Conservation (phyloP, 1,284 basidiomycete genomes). For the Waitea zeae region DNA sequence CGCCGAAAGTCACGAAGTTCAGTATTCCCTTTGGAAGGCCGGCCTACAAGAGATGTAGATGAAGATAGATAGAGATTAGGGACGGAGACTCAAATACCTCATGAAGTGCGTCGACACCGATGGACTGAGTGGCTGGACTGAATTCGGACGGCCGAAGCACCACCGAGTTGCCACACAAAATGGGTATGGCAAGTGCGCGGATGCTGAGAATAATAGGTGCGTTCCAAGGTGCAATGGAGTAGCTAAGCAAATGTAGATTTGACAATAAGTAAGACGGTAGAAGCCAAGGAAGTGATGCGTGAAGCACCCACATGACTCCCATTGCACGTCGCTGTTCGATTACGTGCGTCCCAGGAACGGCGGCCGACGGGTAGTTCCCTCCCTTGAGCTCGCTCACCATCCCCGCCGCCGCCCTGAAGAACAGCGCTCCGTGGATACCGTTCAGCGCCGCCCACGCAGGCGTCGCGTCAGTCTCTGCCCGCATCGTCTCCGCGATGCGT, state of each 20-base stretch:
- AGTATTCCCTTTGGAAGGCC: slow-evolving; percentile 45
- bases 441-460: slow-evolving; percentile 11
- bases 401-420: slow-evolving; percentile 8
- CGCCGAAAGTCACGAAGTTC: slow-evolving; percentile 36
- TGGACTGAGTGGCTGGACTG: slow-evolving; percentile 29
- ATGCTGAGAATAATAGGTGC: slow-evolving; percentile 26
- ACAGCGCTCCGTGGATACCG: slow-evolving; percentile 4
- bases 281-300: neutral
- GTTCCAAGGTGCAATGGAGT: slow-evolving; percentile 20
- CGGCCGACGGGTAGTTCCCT: slow-evolving; percentile 14
- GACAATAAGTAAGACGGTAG: slow-evolving; percentile 5
- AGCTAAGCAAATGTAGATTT: slow-evolving; percentile 8
- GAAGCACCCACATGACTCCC: slow-evolving; percentile 15
- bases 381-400: slow-evolving; percentile 12
- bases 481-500: slow-evolving; percentile 15
- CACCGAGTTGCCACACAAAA: slow-evolving; percentile 48
- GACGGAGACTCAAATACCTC: slow-evolving; percentile 13
- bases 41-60: slow-evolving; percentile 16
- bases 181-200: slow-evolving; percentile 31
- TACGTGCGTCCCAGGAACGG: slow-evolving; percentile 14
- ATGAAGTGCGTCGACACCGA: slow-evolving; percentile 30
- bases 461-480: slow-evolving; percentile 22
- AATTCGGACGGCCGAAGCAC: slow-evolving; percentile 43
- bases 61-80: neutral
- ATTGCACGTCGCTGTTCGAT: slow-evolving; percentile 14